Percentiles rank a stretch among this genome's conserved stretches.
Conservation (phyloP, 192 early-diverging fungal genomes). For the Podila verticillata region DNA sequence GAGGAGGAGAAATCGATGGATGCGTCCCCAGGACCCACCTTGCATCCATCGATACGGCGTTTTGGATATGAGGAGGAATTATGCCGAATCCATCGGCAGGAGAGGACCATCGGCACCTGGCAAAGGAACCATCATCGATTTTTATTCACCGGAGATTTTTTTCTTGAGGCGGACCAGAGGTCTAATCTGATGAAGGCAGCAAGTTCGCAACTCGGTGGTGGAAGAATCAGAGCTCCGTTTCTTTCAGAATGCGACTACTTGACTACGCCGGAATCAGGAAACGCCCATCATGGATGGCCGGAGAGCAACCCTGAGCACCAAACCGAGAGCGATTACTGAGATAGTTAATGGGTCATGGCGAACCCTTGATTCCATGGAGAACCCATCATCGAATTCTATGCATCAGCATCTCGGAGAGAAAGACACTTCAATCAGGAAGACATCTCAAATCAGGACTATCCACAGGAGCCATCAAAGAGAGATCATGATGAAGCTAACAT, state of each 20-base stretch:
- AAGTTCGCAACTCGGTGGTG: too few relatives aligned
- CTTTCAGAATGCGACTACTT: too few relatives aligned
- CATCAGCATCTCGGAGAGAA: not conserved
- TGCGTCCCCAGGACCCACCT: not conserved
- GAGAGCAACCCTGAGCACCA: too few relatives aligned
- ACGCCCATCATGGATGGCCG: too few relatives aligned
- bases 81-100: not conserved
- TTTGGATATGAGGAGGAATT: not conserved
- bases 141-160: too few relatives aligned
- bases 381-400: not conserved
- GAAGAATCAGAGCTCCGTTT: too few relatives aligned
- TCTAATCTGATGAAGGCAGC: too few relatives aligned
- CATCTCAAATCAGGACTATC: not conserved
- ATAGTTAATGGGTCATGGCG: not conserved
- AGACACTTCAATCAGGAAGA: too few relatives aligned
- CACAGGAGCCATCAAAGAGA: not conserved
- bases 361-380: conserved; percentile 2
- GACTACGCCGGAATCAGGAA: too few relatives aligned
- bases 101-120: not conserved
- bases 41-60: not conserved
- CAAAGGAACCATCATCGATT: not conserved
- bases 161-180: too few relatives aligned
- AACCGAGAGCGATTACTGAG: not conserved
- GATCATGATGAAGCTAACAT: conserved; percentile 38
- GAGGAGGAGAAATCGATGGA: not conserved